Evolutionary conservation across 805 yeast species (phyloP), one percentile per base, ranked within the genome.

Genomic region (Candida easanensis): DNA sequence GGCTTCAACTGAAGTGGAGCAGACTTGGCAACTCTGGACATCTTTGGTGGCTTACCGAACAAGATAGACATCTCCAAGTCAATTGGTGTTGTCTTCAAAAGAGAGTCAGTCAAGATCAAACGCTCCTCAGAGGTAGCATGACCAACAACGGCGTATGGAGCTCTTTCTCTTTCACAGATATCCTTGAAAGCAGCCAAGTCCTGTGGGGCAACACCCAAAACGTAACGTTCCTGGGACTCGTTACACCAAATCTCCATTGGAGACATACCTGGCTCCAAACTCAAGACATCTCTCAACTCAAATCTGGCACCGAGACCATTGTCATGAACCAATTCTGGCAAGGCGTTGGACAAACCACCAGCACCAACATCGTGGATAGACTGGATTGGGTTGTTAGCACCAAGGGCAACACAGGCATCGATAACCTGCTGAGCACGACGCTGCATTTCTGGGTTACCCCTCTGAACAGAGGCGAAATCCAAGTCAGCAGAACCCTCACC

Each of bases 191-290:
- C 54, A 6, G 77, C 77, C 46, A 91, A 68, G 61, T 89, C 86
- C 48, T 79, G 81, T 42, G 87, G 87, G 14, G 88, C 76, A 49
- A 93, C 95, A 52, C 96, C 98, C 56, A 93, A 68, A 19, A 93
- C 99, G 58, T 90, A 93, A 66, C 99, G 82, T 68, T 93, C 99
- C 70, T 93, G 99, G 2, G 98, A 93, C 69, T 93, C 99, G 58
- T 95, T 91, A 78, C 99, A 93, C 99, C 99, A 93, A 51, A 93
- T 88, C 71, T 93, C 99, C 96, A 93, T 88, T 43, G 99, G 98
- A 5, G 98, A 91, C 97, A 93, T 88, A 45, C 97, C 95, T 38
- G 96, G 95, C 66, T 93, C 99, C 52, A 89, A 76, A 28, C 89
- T 83, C 44, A 95, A 78, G 44, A 93, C 84, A 43, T 90, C 85